A percentile compares a stretch with the other conserved stretches of the same genome.
Conservation (phyloP, 1,284 basidiomycete species). For the Violaceomyces palustris region DNA sequence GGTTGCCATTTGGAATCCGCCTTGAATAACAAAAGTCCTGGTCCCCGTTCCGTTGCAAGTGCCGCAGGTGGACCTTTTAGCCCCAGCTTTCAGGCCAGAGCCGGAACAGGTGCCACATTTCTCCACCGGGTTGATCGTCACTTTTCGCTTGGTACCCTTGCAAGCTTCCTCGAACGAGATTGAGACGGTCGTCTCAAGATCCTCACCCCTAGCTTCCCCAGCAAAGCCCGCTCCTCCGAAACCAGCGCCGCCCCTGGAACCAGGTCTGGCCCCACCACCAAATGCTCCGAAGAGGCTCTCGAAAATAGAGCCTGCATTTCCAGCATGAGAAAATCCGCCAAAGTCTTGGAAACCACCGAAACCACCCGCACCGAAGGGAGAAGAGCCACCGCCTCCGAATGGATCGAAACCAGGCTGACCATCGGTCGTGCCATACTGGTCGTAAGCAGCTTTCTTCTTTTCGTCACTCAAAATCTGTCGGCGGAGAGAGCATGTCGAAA, state of each 20-base stretch:
- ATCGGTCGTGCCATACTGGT: slow-evolving; percentile 89
- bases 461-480: slow-evolving; percentile 72
- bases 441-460: slow-evolving; percentile 85
- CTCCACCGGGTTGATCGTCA: slow-evolving; percentile 75
- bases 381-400: slow-evolving; percentile 56
- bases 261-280: slow-evolving; percentile 47
- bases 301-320: slow-evolving; percentile 61
- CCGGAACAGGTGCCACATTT: slow-evolving; percentile 82
- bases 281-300: slow-evolving; percentile 74
- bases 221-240: slow-evolving; percentile 55
- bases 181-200: slow-evolving; percentile 73
- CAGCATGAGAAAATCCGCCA: slow-evolving; percentile 56
- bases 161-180: slow-evolving; percentile 88
- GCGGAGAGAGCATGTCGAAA: not conserved
- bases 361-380: slow-evolving; percentile 64
- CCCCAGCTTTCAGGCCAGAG: slow-evolving; percentile 77
- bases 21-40: slow-evolving; percentile 83
- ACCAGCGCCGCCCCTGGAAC: slow-evolving; percentile 24
- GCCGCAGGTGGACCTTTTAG: slow-evolving; percentile 73
- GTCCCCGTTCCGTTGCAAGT: slow-evolving; percentile 82
- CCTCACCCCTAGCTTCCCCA: slow-evolving; percentile 67
- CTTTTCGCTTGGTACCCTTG: slow-evolving; percentile 74
- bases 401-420: slow-evolving; percentile 88
- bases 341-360: slow-evolving; percentile 57
- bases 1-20: slow-evolving; percentile 94